Conservation (phyloP, 208 protist species). For the Polymyxa betae region DNA sequence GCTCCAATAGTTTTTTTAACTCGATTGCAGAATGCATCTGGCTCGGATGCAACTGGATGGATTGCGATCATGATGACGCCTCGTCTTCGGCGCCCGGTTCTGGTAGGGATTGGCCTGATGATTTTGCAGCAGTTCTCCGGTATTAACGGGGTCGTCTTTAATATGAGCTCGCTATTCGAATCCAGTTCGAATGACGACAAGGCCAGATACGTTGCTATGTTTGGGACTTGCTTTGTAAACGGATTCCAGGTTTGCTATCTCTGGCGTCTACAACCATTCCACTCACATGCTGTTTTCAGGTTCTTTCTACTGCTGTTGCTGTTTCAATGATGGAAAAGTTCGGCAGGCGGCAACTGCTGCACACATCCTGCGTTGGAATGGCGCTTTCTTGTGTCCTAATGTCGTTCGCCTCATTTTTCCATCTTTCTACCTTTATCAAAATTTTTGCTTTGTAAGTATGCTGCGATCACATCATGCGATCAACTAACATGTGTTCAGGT, state of each 20-base stretch:
- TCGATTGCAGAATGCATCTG: too few relatives aligned
- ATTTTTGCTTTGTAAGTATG: constrained; percentile 12
- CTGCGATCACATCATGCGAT: too few relatives aligned
- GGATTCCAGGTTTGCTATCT: background rate
- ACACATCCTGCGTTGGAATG: background rate
- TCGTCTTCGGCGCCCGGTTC: constrained; percentile 6
- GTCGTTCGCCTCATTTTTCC: background rate
- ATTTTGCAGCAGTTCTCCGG: constrained; percentile 57
- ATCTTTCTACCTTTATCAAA: background rate
- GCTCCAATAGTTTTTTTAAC: too few relatives aligned
- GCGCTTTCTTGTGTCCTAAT: background rate
- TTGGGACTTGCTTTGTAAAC: background rate
- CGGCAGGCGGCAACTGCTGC: background rate
- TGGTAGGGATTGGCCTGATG: constrained; percentile 48
- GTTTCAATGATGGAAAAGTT: background rate
- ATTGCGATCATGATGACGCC: too few relatives aligned
- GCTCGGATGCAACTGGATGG: too few relatives aligned
- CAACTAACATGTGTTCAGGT: background rate
- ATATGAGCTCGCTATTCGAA: constrained; percentile 53
- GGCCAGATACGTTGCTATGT: background rate
- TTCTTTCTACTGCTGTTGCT: background rate
- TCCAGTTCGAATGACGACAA: background rate
- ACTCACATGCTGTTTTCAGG: too few relatives aligned
- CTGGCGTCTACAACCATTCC: too few relatives aligned
- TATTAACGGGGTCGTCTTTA: constrained; percentile 54